phyloP scores from a whole-genome alignment of 2,329 filamentous ascomycete genomes.

The Cladophialophora immunda region DNA sequence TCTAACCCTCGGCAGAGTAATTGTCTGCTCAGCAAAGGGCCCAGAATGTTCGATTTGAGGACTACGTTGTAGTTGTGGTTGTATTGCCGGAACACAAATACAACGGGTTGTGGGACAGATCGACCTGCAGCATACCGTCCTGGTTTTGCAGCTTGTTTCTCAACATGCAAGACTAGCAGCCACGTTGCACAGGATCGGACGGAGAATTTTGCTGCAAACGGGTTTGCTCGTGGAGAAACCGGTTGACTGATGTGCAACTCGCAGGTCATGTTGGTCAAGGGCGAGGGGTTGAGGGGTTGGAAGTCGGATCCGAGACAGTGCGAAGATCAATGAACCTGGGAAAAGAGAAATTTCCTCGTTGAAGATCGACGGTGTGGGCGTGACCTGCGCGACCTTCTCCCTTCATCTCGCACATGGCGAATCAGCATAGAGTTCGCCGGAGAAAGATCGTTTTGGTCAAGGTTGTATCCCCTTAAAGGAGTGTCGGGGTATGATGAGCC shows the following conservation, averaged over 20 bases:
- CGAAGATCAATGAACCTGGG: not conserved
- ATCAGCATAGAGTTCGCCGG: slow-evolving; percentile 18
- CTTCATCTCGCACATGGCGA: slow-evolving; percentile 27
- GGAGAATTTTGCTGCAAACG: slow-evolving; percentile 26
- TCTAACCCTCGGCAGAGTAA: not conserved
- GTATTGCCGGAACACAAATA: slow-evolving; percentile 2
- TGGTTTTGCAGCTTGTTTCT: slow-evolving; percentile 10
- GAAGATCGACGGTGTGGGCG: slow-evolving; percentile 10
- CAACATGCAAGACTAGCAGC: slow-evolving; percentile 10
- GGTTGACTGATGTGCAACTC: slow-evolving; percentile 2
- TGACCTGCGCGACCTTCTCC: not conserved
- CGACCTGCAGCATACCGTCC: slow-evolving; percentile 4
- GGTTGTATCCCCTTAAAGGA: slow-evolving; percentile 3
- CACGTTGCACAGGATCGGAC: slow-evolving; percentile 16
- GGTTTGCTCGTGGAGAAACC: slow-evolving; percentile 7
- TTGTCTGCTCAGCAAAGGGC: slow-evolving; percentile 18
- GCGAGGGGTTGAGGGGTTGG: slow-evolving; percentile 13
- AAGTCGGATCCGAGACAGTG: slow-evolving; percentile 21
- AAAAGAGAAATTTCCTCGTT: not conserved
- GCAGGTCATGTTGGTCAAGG: not conserved
- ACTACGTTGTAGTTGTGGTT: not conserved
- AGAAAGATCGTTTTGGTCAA: not conserved
- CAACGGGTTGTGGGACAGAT: slow-evolving; percentile 20
- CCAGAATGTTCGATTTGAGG: slow-evolving; percentile 31
- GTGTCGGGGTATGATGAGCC: slow-evolving; percentile 14